Conservation (phyloP, 1,139 yeast genomes). For the Diutina ranongensis region DNA sequence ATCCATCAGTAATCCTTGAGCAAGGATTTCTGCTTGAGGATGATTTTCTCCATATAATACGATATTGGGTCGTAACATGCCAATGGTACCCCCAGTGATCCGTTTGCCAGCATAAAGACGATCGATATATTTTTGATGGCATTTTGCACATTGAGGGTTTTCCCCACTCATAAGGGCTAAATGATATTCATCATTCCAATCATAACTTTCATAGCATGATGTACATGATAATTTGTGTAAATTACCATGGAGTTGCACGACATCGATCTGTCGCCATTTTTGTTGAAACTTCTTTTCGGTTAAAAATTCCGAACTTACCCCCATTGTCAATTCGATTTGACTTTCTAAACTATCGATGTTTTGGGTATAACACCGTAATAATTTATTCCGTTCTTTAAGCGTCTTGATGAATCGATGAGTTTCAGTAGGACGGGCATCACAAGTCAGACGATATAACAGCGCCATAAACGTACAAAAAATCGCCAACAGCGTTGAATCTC, state of each 20-base stretch:
- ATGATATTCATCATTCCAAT: constrained; percentile 34
- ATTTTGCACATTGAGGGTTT: constrained; percentile 54
- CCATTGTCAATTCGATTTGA: constrained; percentile 31
- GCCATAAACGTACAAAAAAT: constrained; percentile 80
- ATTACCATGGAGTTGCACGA: constrained; percentile 86
- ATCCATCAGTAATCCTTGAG: constrained; percentile 47
- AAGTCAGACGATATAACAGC: constrained; percentile 49
- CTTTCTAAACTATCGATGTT: constrained; percentile 41
- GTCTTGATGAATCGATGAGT: constrained; percentile 70
- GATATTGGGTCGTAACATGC: constrained; percentile 61
- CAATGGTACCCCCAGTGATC: constrained; percentile 37
- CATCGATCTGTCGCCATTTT: constrained; percentile 56
- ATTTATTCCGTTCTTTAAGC: constrained; percentile 52
- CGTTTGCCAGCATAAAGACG: constrained; percentile 53
- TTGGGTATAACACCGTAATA: constrained; percentile 77
- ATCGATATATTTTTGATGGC: constrained; percentile 40
- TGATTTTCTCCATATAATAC: constrained; percentile 75
- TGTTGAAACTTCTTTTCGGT: constrained; percentile 18
- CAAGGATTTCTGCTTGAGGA: constrained; percentile 57
- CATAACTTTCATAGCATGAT: constrained; percentile 43
- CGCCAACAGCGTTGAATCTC: constrained; percentile 49
- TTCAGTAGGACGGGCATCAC: constrained; percentile 64
- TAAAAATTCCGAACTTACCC: constrained; percentile 23
- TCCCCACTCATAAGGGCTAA: constrained; percentile 33
- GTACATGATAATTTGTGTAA: constrained; percentile 66